Percentiles rank a stretch among this genome's conserved stretches.
Conservation (phyloP, 1,284 basidiomycete species). For the Vanrija pseudolonga region DNA sequence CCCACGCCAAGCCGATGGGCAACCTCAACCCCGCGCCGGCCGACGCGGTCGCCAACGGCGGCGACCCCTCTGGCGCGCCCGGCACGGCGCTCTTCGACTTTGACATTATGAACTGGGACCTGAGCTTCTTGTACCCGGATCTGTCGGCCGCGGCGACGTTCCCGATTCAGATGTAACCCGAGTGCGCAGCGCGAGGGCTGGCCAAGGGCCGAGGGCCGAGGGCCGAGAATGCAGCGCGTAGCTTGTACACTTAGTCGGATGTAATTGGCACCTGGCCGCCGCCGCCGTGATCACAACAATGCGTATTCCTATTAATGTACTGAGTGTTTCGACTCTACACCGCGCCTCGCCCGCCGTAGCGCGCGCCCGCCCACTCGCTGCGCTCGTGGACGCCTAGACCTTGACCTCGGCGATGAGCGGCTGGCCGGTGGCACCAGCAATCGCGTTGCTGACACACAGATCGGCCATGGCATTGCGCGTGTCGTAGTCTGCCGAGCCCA, state of each 20-base stretch:
- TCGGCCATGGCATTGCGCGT: conserved; percentile 78
- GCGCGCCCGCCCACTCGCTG: too few species aligned
- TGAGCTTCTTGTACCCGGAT: conserved; percentile 9
- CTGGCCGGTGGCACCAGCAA: conserved; percentile 32
- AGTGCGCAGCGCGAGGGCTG: too few species aligned
- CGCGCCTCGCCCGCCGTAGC: too few species aligned
- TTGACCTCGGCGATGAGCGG: conserved; percentile 38
- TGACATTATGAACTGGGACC: conserved; percentile 13
- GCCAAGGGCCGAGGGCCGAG: too few species aligned
- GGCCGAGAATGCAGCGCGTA: too few species aligned
- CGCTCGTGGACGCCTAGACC: conserved; percentile 12
- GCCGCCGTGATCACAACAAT: too few species aligned
- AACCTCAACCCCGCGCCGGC: not conserved
- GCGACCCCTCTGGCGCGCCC: not conserved
- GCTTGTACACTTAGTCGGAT: too few species aligned
- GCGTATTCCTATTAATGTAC: too few species aligned
- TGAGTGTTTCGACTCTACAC: too few species aligned
- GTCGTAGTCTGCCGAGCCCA: conserved; percentile 83
- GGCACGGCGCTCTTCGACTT: not conserved
- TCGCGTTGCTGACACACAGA: conserved; percentile 51
- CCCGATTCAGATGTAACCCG: too few species aligned
- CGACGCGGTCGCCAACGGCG: not conserved
- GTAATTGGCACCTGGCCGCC: too few species aligned
- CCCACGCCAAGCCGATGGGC: not conserved
- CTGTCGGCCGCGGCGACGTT: not conserved